Base-by-base conservation (phyloP, 352 stramenopile species). In the Pythium oligandrum region DNA sequence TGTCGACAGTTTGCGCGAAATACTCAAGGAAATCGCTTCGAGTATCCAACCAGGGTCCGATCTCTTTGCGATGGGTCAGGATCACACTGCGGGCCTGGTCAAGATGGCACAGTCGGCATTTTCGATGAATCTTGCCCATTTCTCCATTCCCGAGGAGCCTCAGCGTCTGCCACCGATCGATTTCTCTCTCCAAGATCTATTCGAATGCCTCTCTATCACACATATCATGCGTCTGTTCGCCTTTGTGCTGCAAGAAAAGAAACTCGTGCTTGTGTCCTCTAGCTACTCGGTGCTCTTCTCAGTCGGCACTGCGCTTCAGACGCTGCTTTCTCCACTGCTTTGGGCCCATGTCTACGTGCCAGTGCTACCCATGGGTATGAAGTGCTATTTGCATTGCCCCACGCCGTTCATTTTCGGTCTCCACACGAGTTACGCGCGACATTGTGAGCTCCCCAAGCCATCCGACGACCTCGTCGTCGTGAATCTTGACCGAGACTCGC, bases 261-360 rank as follows among this genome's bases (percentile, higher is more conserved):
- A 90, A 49, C 66, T 93, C n/a, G 60, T 90, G 40, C 58, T 93
- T 2, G 75, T 93, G 0, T 70, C 74, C 0, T 85, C 75, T 0
- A 84, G 75, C 33, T 87, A 85, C 48, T 88, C 78, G 2, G 57
- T 88, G 9, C 50, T 93, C 3, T 68, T 88, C 12, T 73, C 67
- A 0, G 78, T 82, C 4, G 66, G 75, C 9, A 80, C 91, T 39
- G 57, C 78, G 1, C 49, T 93, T 3, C 64, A 70, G 26, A 11
- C 61, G 0, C 50, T 94, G 11, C 57, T 93, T 11, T 49, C 63
- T 39, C 86, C 86, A 8, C 66, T 96, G 1, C 46, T 66, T 0
- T 95, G 86, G 85, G 82, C 75, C 57, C 85, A 93, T 62, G 62
- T 91, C 26, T 95, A 88, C 55, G 80, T 81, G 0, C 84, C 80